Evolutionary conservation across 495 filamentous ascomycete genomes (phyloP), one percentile per base, ranked within the genome.

Genomic region (Cercophora scortea): DNA sequence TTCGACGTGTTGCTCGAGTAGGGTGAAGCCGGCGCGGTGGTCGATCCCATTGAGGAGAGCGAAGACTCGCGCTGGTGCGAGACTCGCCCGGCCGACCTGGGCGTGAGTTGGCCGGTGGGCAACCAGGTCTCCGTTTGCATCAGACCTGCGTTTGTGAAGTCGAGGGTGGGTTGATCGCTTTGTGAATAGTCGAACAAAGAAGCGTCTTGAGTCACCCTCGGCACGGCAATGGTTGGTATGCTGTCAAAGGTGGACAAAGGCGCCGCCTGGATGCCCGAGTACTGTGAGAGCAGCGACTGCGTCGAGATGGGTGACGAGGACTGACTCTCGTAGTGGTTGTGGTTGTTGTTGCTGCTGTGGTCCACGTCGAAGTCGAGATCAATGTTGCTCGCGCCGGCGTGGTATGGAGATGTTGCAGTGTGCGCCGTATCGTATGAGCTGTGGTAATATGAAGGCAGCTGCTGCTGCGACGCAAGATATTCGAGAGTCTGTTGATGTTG

Each of bases 41-140:
- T 61, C 1, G 78, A 81, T n/a, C 74, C 78, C 47, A 79, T 50
- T 3, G 79, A 80, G 0, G 79, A 81, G 39, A 75, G 67, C 19
- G 78, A 80, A 9, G 75, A 75, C 56, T 80, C 76, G 51, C 79
- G 75, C 43, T 76, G 77, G 56, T 81, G 77, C n/a, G 65, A 60
- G 40, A 73, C 58, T 6, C 64, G 63, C 43, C 69, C 61, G 25
- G 60, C 41, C 8, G 68, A 65, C 61, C 70, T 66, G 13, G 70
- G 68, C 32, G 70, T 75, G 44, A 71, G 62, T 48, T 71, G 73
- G 48, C 57, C 62, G 44, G 58, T 57, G 43, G 62, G 53, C 46
- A 67, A 47, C 71, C 70, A 75, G 35, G 66, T 51, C 40, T 75
- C 72, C 45, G 72, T 67, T 62, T 70, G 71, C 73, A 77, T 76